Evolutionary conservation across 352 stramenopile genomes (phyloP), one percentile per base, ranked within the genome.

Genomic region (Nothophytophthora sp.): DNA sequence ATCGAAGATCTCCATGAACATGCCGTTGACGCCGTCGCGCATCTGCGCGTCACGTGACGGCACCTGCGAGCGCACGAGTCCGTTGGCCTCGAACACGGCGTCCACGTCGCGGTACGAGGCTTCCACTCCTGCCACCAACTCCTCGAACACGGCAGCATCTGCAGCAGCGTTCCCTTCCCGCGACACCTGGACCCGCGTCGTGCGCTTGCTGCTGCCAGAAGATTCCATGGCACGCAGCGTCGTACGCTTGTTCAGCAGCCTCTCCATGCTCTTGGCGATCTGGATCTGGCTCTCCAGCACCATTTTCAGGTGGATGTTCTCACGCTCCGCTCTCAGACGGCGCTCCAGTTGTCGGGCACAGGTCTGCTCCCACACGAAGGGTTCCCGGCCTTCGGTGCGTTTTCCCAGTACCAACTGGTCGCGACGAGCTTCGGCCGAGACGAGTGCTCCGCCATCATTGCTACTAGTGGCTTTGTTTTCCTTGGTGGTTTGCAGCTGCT

Each of bases 1-100:
- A 16, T 67, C 69, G 23, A 64, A 73, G 10, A 79, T 66, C 51
- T 79, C 65, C 8, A 79, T 35, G 27, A 51, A 60, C 64, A 75
- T 67, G 23, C 64, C 56, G 38, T 60, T 51, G 0, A 19, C 50
- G 8, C 39, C 40, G 32, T 76, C 66, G 24, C 50, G 36, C 28
- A 72, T 48, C 16, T 68, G 47, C 24, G 49, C 57, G 7, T 68
- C 61, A 9, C 59, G 58, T 28, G 54, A 50, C 7, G 57, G 49
- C 12, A 48, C 46, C 22, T 63, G 37, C 16, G 56, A 40, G 35
- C 40, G 49, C 19, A 55, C 38, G 1, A 68, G 30, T 2, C 41
- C 48, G 36, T 51, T 59, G 34, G 47, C 50, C 19, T 45, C 52
- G 12, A 72, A 72, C 16, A 76, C 61, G 3, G 52, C 38, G 28